Conservation (phyloP, 2,329 filamentous ascomycete genomes). For the Endoconidiophora polonica region DNA sequence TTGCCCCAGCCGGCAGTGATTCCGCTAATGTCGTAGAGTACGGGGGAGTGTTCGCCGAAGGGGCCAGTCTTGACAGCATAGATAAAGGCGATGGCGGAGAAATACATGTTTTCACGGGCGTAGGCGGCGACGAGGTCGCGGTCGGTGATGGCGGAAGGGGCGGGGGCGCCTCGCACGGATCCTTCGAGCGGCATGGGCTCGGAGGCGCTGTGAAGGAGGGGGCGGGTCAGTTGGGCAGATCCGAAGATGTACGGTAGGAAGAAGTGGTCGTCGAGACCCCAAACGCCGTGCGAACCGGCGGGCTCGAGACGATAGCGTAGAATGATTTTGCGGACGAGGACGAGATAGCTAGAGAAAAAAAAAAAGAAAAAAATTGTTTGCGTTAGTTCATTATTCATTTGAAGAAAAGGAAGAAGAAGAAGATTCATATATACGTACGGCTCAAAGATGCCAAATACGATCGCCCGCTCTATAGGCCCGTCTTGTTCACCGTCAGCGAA, state of each 20-base stretch:
- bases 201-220: slow-evolving; percentile 36
- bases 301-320: slow-evolving; percentile 85
- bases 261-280: slow-evolving; percentile 95
- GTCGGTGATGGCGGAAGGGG: slow-evolving; percentile 53
- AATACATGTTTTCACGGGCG: slow-evolving; percentile 66
- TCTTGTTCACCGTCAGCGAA: slow-evolving; percentile 43
- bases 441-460: slow-evolving; percentile 70
- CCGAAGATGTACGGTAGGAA: slow-evolving; percentile 92
- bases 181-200: slow-evolving; percentile 61
- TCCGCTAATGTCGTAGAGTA: slow-evolving; percentile 85
- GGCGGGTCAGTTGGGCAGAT: slow-evolving; percentile 71
- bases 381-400: slow-evolving; percentile 5
- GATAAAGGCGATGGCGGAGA: slow-evolving; percentile 90
- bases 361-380: slow-evolving; percentile 7
- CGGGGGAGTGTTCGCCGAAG: slow-evolving; percentile 94
- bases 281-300: slow-evolving; percentile 90
- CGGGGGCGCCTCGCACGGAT: slow-evolving; percentile 54
- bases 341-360: slow-evolving; percentile 45
- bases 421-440: slow-evolving; percentile 38
- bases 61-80: slow-evolving; percentile 92
- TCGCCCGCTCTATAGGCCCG: slow-evolving; percentile 52
- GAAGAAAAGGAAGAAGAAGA: neutral
- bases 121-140: slow-evolving; percentile 46
- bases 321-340: slow-evolving; percentile 67
- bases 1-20: slow-evolving; percentile 92